Conservation (phyloP, 768 basidiomycete genomes). For the Suillus placidus region DNA sequence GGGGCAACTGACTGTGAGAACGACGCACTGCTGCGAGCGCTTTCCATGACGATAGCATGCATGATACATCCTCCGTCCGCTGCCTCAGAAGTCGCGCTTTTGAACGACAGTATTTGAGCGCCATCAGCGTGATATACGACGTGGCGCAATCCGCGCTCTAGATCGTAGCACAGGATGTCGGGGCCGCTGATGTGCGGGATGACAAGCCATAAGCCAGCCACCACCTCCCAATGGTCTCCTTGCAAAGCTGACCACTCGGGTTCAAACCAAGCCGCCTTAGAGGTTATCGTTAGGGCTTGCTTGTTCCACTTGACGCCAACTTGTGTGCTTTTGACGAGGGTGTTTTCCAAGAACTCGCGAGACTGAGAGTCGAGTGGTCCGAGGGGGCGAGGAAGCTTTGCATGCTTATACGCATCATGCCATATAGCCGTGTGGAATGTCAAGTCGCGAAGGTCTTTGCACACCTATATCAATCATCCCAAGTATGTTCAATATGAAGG, state of each 20-base stretch:
- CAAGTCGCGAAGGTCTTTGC: slow-evolving; percentile 4
- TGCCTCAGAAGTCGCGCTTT: neutral
- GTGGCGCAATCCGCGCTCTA: neutral
- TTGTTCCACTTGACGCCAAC: slow-evolving; percentile 5
- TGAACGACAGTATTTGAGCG: slow-evolving; percentile 1
- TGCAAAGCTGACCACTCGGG: slow-evolving; percentile 7
- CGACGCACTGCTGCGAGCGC: neutral
- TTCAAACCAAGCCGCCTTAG: slow-evolving; percentile 2
- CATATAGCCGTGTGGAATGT: slow-evolving; percentile 1
- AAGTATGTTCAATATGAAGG: neutral
- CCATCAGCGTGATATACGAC: neutral
- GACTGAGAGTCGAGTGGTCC: slow-evolving; percentile 7
- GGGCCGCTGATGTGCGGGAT: slow-evolving; percentile 1
- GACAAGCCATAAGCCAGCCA: neutral
- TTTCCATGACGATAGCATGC: slow-evolving; percentile 1
- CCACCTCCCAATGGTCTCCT: slow-evolving; percentile 7
- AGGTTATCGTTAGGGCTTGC: slow-evolving; percentile 5
- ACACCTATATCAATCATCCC: neutral
- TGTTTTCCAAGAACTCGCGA: slow-evolving; percentile 1
- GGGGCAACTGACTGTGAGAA: neutral
- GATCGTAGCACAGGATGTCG: slow-evolving; percentile 4
- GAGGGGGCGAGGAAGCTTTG: slow-evolving; percentile 4
- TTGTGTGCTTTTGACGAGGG: slow-evolving; percentile 3
- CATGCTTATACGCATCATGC: slow-evolving; percentile 1
- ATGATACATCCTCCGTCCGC: neutral